A percentile compares a stretch with the other conserved stretches of the same genome.
Conservation (phyloP, 2,329 filamentous ascomycete species). For the Fusarium sp. region DNA sequence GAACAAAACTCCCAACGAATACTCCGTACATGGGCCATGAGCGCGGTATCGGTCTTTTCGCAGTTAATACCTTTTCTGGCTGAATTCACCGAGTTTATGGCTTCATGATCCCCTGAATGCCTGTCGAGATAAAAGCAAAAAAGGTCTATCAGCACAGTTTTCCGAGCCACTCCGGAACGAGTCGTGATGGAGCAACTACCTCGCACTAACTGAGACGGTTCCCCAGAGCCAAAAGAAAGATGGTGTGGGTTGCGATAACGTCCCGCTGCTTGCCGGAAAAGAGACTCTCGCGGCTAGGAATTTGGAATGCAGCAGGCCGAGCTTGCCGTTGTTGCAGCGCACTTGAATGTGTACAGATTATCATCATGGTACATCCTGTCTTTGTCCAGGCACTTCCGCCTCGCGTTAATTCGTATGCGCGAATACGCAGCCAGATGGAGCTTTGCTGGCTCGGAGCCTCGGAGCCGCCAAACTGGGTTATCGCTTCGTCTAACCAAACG, state of each 20-base stretch:
- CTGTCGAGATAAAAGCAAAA: neutral
- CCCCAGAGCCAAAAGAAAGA: conserved; percentile 15
- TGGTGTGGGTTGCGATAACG: conserved; percentile 24
- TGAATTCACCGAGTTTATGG: conserved; percentile 6
- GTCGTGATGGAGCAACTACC: conserved; percentile 15
- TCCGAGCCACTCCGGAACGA: neutral
- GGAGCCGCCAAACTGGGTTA: conserved; percentile 26
- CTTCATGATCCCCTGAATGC: neutral
- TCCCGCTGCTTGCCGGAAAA: neutral
- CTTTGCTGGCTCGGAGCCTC: conserved; percentile 16
- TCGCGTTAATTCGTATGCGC: conserved; percentile 10
- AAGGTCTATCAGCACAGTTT: conserved; percentile 2
- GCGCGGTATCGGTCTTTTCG: conserved; percentile 23
- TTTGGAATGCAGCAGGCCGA: neutral
- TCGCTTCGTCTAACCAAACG: conserved; percentile 11
- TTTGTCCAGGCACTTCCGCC: neutral
- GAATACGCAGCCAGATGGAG: conserved; percentile 10
- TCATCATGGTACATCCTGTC: neutral
- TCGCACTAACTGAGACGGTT: neutral
- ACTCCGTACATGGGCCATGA: conserved; percentile 15
- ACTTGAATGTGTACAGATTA: neutral
- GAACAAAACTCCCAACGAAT: conserved; percentile 13
- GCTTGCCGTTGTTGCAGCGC: neutral
- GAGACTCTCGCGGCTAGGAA: neutral
- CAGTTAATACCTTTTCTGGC: conserved; percentile 14